Evolutionary conservation across 2,329 filamentous ascomycete genomes (phyloP).

Genomic region (Elsinoe ampelina): DNA sequence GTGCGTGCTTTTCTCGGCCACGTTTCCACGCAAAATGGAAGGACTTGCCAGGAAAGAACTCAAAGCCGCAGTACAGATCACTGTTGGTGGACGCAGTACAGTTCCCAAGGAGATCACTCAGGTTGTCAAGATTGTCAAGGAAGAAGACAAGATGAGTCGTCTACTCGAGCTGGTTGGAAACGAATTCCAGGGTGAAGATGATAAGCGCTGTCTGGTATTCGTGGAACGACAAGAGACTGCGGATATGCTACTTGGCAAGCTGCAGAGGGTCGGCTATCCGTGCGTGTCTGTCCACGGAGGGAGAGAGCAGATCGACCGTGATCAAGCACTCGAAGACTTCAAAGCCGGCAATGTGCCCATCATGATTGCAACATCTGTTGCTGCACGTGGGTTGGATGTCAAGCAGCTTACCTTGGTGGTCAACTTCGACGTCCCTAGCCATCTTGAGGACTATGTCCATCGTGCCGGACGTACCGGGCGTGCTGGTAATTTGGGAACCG

Average conservation of each 20-base stretch:
- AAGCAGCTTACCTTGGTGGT: conserved; percentile 93
- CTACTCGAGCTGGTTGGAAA: conserved; percentile 80
- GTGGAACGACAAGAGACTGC: conserved; percentile 31
- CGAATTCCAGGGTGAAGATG: conserved; percentile 77
- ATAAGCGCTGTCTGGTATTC: conserved; percentile 70
- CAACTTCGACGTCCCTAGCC: conserved; percentile 90
- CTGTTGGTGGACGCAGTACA: conserved; percentile 73
- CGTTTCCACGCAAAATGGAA: conserved; percentile 90
- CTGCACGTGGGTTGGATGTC: conserved; percentile 88
- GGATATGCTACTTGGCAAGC: conserved; percentile 51
- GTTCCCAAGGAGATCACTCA: conserved; percentile 72
- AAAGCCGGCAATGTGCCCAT: conserved; percentile 85
- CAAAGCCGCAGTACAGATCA: conserved; percentile 78
- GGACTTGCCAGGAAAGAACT: conserved; percentile 81
- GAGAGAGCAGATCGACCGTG: conserved; percentile 86
- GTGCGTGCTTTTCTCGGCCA: conserved; percentile 92
- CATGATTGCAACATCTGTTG: conserved; percentile 88
- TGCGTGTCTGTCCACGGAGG: conserved; percentile 92
- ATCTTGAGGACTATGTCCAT: conserved; percentile 94
- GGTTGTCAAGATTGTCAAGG: conserved; percentile 76
- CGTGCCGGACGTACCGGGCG: conserved; percentile 87
- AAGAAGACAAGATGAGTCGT: conserved; percentile 73
- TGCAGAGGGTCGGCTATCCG: conserved; percentile 76
- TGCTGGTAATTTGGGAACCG: conserved; percentile 88
- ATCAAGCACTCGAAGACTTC: conserved; percentile 87